These are phyloP conservation scores for Eutrema yunnanense DNA, from an alignment of 345 rosid species.

Conservation along the genomic window DNA sequence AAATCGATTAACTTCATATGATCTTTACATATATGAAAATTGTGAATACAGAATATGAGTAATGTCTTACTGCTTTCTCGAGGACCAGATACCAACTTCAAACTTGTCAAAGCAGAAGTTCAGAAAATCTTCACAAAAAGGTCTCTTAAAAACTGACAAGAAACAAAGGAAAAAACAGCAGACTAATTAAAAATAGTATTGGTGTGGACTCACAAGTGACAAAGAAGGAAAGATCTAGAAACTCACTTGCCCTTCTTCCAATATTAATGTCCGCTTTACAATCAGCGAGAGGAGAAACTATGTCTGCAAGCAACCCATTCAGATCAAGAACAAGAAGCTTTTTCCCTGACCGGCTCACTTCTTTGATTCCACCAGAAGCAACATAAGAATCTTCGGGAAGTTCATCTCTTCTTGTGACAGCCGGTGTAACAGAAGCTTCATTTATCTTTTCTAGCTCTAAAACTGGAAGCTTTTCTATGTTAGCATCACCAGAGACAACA, in stretches of 20 bases:
- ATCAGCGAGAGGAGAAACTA: constrained; percentile 42
- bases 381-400: not conserved
- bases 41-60: not conserved
- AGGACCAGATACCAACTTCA: constrained; percentile 61
- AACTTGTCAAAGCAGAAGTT: constrained; percentile 57
- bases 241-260: constrained; percentile 55
- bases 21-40: not conserved
- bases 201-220: not conserved
- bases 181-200: not conserved
- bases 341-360: constrained; percentile 10
- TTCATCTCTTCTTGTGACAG: not conserved
- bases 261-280: constrained; percentile 44
- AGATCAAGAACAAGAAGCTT: constrained; percentile 82
- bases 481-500: not conserved
- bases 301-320: constrained; percentile 81
- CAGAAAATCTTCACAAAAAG: constrained; percentile 43
- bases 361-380: not conserved
- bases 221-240: not conserved
- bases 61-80: constrained; percentile 25
- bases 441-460: not conserved
- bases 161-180: not conserved
- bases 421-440: not conserved
- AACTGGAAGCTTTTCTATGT: not conserved
- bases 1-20: not conserved
- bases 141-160: constrained; percentile 47